Percentiles rank a stretch among this genome's conserved stretches.
Conservation (phyloP, 2,329 filamentous ascomycete genomes). For the Penicillium sp. region DNA sequence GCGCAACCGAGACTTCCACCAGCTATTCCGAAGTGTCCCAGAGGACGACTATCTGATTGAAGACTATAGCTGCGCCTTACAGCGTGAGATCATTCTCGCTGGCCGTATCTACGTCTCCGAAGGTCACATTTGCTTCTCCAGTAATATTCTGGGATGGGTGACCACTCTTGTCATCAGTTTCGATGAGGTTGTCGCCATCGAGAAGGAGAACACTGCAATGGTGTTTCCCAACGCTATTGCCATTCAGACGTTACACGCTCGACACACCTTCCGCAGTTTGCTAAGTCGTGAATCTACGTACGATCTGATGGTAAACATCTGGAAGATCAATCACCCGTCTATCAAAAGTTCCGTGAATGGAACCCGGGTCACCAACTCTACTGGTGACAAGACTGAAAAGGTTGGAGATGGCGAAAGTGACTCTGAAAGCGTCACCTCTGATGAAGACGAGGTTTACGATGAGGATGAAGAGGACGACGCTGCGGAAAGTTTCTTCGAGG, state of each 20-base stretch:
- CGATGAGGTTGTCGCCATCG: constrained; percentile 93
- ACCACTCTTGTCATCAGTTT: constrained; percentile 98
- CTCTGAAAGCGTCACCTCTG: constrained; percentile 72
- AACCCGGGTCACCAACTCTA: constrained; percentile 74
- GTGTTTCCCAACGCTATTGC: constrained; percentile 97
- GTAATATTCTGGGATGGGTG: constrained; percentile 97
- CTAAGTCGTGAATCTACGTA: constrained; percentile 94
- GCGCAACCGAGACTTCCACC: constrained; percentile 92
- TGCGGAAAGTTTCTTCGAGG: constrained; percentile 60
- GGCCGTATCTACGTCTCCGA: constrained; percentile 95
- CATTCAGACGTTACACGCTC: constrained; percentile 91
- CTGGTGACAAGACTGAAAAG: constrained; percentile 88
- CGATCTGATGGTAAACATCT: constrained; percentile 94
- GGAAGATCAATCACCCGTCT: constrained; percentile 93
- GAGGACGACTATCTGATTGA: constrained; percentile 98
- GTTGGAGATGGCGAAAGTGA: constrained; percentile 63
- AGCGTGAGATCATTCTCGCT: constrained; percentile 91
- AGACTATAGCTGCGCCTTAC: constrained; percentile 94
- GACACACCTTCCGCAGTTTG: constrained; percentile 93
- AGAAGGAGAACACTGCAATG: constrained; percentile 93
- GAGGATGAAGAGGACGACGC: constrained; percentile 54
- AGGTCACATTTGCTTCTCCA: constrained; percentile 96
- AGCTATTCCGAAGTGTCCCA: constrained; percentile 90
- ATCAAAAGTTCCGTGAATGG: constrained; percentile 89
- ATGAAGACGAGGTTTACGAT: constrained; percentile 63